phyloP scores from a whole-genome alignment of 768 basidiomycete genomes.

The Gelatoporia subvermispora region DNA sequence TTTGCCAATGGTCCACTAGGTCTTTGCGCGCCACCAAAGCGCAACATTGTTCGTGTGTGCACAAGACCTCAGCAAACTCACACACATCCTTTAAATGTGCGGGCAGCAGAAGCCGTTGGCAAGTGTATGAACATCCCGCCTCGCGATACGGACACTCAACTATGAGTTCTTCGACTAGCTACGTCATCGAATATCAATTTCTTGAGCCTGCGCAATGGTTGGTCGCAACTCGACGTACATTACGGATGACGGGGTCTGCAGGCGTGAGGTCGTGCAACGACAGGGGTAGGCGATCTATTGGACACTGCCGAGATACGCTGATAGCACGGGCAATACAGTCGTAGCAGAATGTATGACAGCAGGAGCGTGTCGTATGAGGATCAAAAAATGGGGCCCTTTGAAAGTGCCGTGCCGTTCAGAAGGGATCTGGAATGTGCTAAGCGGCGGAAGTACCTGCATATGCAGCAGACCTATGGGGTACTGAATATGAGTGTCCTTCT shows the following conservation, averaged over 20 bases:
- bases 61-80: slow-evolving; percentile 47
- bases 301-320: slow-evolving; percentile 65
- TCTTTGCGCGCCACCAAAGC: slow-evolving; percentile 43
- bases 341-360: slow-evolving; percentile 83
- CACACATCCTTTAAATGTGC: slow-evolving; percentile 62
- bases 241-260: slow-evolving; percentile 72
- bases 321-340: slow-evolving; percentile 76
- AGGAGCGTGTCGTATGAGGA: slow-evolving; percentile 69
- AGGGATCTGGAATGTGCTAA: slow-evolving; percentile 7
- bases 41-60: slow-evolving; percentile 43
- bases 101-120: slow-evolving; percentile 63
- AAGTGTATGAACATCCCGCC: slow-evolving; percentile 57
- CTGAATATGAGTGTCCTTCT: slow-evolving; percentile 3
- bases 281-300: slow-evolving; percentile 75
- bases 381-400: slow-evolving; percentile 55
- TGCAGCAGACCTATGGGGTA: slow-evolving; percentile 61
- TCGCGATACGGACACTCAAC: slow-evolving; percentile 64
- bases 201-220: slow-evolving; percentile 5
- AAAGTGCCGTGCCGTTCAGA: slow-evolving; percentile 32
- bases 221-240: slow-evolving; percentile 40
- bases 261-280: slow-evolving; percentile 51
- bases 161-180: slow-evolving; percentile 81
- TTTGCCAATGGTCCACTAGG: slow-evolving; percentile 28
- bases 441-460: slow-evolving; percentile 49
- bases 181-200: neutral